Base-by-base conservation (phyloP, 345 rosid genomes). In the Arabidopsis thaliana region DNA sequence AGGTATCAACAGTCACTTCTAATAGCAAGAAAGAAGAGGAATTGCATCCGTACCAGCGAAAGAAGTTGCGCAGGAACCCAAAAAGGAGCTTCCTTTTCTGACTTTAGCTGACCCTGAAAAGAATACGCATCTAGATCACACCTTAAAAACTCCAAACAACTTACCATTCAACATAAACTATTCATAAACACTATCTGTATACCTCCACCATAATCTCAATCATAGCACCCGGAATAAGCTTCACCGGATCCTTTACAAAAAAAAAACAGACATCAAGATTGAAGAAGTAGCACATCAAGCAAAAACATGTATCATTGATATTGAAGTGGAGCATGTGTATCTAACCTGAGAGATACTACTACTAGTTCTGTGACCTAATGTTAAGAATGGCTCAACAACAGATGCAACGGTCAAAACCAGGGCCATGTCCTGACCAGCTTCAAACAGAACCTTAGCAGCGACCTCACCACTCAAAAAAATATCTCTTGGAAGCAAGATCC, bases 191-290 rank as follows among this genome's bases (percentile, higher is more conserved):
- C 7, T 45, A 65, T 50, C 32, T 42, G n/a, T 60, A 59, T 82
- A 93, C 98, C 94, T 93, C 96, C 40, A 87, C 52, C 93, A 93
- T 79, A 67, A 91, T 73, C 82, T 85, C 91, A 73, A 94, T 65
- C 70, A 71, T 86, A 81, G 94, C 90, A 59, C 90, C 90, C 0
- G 90, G 78, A 80, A 91, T 88, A 87, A 93, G 75, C 87, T 89
- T 80, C 20, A 87, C 90, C 9, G 38, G 77, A 57, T 79, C 93
- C 97, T 91, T 78, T 45, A 74, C 49, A 60, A 3, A 1, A 52
- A 33, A 81, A 56, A 12, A 79, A 57, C 32, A 78, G 40, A 56
- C 68, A 80, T 24, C 78, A 65, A 48, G n/a, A 62, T 9, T 38
- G 25, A 52, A 45, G 25, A 52, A 45, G 14, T 63, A 59, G 23